Evolutionary conservation across 2,329 filamentous ascomycete species (phyloP), one percentile per base, ranked within the genome.

Genomic region (Gaeumannomyces sp.): DNA sequence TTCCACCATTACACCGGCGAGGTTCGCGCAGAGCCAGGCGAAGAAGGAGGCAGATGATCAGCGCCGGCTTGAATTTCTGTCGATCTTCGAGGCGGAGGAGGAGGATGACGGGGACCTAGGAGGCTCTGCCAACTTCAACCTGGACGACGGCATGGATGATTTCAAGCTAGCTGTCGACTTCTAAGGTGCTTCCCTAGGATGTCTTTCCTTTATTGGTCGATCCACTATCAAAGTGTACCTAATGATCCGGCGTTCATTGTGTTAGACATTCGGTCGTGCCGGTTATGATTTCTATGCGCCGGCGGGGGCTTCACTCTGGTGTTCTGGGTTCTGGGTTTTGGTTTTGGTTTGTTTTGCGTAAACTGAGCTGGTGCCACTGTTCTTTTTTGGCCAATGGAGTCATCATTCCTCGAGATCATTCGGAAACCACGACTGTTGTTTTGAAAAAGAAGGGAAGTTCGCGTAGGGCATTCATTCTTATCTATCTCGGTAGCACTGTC

Each of bases 31-130:
- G 59, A 70, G 70, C 10, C 68, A 75, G 64, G 70, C 64, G 22
- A 65, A 50, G 25, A 61, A 67, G 3, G 67, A 68, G 56, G 62
- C 84, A 11, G 66, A 73, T 11, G 76, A 75, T 27, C 73, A 73
- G 38, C 73, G 77, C 64, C 75, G 65, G 68, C 76, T 85, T 0
- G 78, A 81, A 3, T 87, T 88, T 69, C 74, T 86, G 59, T 82
- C 80, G 19, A 85, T 88, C 28, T 88, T 89, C 70, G 81, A 86
- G 29, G 73, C 74, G 4, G 77, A 79, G 28, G 71, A 76, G n/a
- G 79, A 80, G 4, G 80, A 82, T 8, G 78, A 81, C n/a, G 75
- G 77, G 19, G 76, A 79, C 16, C 71, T 76, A 14, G 76, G 73
- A 11, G 72, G 70, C 6, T 66, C 76, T 16, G 62, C 71, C 29